Conservation (phyloP, 2,329 filamentous ascomycete species). For the Colletotrichum sp. region DNA sequence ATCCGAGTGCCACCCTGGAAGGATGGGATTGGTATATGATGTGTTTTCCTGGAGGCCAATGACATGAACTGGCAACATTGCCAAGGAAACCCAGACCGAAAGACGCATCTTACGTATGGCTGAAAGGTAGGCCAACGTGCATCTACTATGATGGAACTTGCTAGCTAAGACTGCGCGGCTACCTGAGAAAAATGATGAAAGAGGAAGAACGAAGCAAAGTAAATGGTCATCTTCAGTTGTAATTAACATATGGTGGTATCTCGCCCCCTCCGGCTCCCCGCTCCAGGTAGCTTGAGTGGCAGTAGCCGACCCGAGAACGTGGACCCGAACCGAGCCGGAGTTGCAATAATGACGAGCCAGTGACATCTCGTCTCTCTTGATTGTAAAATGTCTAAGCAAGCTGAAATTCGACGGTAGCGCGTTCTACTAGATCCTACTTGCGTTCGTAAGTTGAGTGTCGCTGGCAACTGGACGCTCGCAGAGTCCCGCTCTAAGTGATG, state of each 20-base stretch:
- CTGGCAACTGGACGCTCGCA: neutral
- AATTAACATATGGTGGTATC: neutral
- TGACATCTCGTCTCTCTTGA: neutral
- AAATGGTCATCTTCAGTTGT: neutral
- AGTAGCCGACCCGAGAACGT: neutral
- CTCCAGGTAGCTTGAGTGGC: too few relatives aligned
- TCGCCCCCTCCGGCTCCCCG: neutral
- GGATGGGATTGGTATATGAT: conserved; percentile 42
- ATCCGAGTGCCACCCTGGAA: conserved; percentile 55
- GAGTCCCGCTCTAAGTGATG: neutral
- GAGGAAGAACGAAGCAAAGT: neutral
- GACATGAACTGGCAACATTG: neutral
- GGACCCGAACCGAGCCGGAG: neutral
- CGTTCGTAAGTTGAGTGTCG: neutral
- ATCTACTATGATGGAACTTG: rapidly evolving
- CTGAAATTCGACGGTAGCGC: neutral
- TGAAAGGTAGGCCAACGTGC: neutral
- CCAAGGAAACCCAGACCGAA: neutral
- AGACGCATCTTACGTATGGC: neutral
- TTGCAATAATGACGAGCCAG: neutral
- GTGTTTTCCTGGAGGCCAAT: neutral
- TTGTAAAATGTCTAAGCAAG: neutral
- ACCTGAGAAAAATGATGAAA: neutral
- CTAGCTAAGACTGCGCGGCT: neutral
- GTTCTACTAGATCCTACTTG: neutral